phyloP scores from a whole-genome alignment of 768 basidiomycete genomes.

The Russula sp. region DNA sequence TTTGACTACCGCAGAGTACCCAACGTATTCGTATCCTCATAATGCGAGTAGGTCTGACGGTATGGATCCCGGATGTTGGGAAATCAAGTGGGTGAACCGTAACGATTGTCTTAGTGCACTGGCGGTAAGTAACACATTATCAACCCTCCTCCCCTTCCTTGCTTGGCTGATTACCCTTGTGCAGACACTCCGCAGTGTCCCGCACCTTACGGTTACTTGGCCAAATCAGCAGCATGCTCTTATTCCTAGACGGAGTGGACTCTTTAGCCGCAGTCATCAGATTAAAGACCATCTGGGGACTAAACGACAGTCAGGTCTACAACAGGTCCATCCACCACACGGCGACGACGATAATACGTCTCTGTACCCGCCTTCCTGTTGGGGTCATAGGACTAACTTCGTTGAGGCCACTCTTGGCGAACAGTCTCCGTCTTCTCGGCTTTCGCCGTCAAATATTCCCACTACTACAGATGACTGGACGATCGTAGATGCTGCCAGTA shows the following conservation, averaged over 20 bases:
- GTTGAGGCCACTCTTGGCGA: slow-evolving; percentile 18
- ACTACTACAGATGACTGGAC: slow-evolving; percentile 21
- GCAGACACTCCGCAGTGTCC: slow-evolving; percentile 66
- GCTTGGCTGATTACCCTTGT: not conserved
- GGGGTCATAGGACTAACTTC: slow-evolving; percentile 8
- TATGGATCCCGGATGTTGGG: slow-evolving; percentile 67
- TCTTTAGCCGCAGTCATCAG: slow-evolving; percentile 15
- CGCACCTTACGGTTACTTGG: slow-evolving; percentile 76
- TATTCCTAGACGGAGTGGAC: slow-evolving; percentile 21
- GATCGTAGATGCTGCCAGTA: slow-evolving; percentile 9
- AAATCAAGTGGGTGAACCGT: slow-evolving; percentile 75
- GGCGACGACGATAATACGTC: not conserved
- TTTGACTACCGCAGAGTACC: slow-evolving; percentile 1
- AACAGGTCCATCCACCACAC: not conserved
- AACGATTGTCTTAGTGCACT: slow-evolving; percentile 73
- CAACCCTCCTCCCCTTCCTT: not conserved
- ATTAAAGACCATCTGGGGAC: slow-evolving; percentile 2
- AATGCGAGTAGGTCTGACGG: slow-evolving; percentile 48
- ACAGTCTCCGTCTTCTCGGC: slow-evolving; percentile 9
- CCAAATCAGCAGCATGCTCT: slow-evolving; percentile 55
- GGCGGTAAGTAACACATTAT: slow-evolving; percentile 46
- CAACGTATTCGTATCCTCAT: slow-evolving; percentile 44
- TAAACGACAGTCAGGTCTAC: slow-evolving; percentile 8
- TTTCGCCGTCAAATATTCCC: slow-evolving; percentile 10
- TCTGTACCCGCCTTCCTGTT: slow-evolving; percentile 1